Evolutionary conservation across 257 asterid genomes (phyloP), one percentile per base, ranked within the genome.

Genomic region (Voacanga thouarsii): DNA sequence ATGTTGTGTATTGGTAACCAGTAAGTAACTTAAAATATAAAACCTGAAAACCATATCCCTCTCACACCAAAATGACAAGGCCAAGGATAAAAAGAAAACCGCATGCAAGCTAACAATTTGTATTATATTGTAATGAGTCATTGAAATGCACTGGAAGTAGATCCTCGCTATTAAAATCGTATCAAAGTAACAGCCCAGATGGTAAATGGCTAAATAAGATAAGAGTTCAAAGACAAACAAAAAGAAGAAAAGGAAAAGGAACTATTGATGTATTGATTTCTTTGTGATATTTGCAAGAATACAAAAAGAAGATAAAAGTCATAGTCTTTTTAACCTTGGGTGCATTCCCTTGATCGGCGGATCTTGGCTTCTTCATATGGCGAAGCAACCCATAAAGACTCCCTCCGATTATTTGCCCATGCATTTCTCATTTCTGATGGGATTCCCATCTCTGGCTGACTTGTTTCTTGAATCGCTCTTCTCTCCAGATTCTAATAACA

Each of bases 281-380:
- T 55, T 55, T 59, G 5, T 11, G 21, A 47, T 18, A 65, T 9
- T 21, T 50, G 15, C 24, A 76, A 44, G 33, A 43, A 19, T 69
- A 15, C 73, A 43, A 19, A 21, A 47, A 23, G 3, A 21, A 24
- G 7, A 23, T 41, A 30, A 59, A 65, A 2, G 23, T 39, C 5
- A 30, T 39, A 6, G 18, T 21, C 16, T 4, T 7, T 24, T 18
- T 4, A 53, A 86, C 89, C 89, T 83, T 50, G 87, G 57, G 87
- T 86, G 80, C 89, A 86, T 75, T 78, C 72, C 57, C 67, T 78
- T 39, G 85, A 79, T 75, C 83, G 84, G 61, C 80, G 85, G 55
- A 81, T 47, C 80, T 81, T 86, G 71, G 76, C 87, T 47, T 83
- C 87, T 67, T 86, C 89, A 19, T 50, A 39, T 12, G 87, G 84